Evolutionary conservation across 2,329 filamentous ascomycete genomes (phyloP), one percentile per base, ranked within the genome.

Genomic region (Pseudogymnoascus destructans): DNA sequence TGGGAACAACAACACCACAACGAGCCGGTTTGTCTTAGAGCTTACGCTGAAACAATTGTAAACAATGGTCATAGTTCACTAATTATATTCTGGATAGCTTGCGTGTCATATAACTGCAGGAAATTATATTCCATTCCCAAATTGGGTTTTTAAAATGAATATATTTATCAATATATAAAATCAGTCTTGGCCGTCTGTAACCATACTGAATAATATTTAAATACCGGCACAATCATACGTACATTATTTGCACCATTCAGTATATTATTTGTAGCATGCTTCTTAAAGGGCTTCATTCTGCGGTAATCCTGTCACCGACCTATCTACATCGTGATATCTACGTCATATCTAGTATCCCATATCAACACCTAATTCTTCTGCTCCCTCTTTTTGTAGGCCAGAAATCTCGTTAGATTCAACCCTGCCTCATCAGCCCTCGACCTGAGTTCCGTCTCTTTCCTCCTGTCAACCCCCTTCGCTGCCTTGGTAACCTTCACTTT

Each of bases 401-500:
- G 72, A 66, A 86, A 87, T 57, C 81, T 74, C 27, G 67, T 71
- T 62, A 86, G 69, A 66, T 87, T 87, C 64, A 84, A 63, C 2
- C 78, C 70, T 0, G 73, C 79, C 70, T 86, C 82, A 61, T 86
- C 82, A 0, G 79, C 78, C 58, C 81, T 74, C 6, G 70, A 70
- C 57, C 83, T 75, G 65, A 86, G 67, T 71, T 86, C 83, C 0
- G 71, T 65, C 55, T 73, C 73, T 21, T 74, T 74, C 58, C 79
- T 75, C 74, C 81, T 85, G 65, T 86, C 80, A 32, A 87, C 75
- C 0, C 71, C 70, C 74, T 83, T 85, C 15, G 77, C 73, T 72
- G 81, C 74, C 11, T 76, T 72, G 67, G 77, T 79, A 15, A 76
- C 70, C 70, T 79, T 80, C 33, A 79, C 77, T 19, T 77, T 63